Percentiles rank a stretch among this genome's conserved stretches.
Evolutionary conservation across 768 basidiomycete species (phyloP).

Genomic region (Amyloporia xantha): DNA sequence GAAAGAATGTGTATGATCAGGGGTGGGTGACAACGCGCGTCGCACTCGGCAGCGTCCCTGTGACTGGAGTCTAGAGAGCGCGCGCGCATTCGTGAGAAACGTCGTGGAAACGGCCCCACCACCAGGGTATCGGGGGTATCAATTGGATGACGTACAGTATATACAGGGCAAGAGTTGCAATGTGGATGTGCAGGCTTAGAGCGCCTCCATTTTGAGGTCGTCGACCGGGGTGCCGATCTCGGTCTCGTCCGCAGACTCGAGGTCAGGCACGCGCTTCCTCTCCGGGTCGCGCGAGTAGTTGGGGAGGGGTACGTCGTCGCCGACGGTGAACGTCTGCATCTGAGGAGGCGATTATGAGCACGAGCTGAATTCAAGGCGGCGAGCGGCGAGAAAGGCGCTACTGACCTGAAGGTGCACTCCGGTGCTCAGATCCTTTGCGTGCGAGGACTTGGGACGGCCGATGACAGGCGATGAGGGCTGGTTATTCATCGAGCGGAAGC

Average conservation of each 20-base stretch:
- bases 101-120: too few species aligned
- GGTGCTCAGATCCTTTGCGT: slow-evolving; percentile 34
- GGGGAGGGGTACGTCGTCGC: slow-evolving; percentile 17
- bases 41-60: too few species aligned
- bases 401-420: slow-evolving; percentile 54
- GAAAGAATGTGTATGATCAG: too few species aligned
- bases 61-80: too few species aligned
- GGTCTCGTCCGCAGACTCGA: slow-evolving; percentile 44
- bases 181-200: slow-evolving; percentile 6
- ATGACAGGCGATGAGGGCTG: slow-evolving; percentile 27
- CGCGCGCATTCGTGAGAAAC: too few species aligned
- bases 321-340: slow-evolving; percentile 56
- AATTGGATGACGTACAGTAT: neutral
- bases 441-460: slow-evolving; percentile 42
- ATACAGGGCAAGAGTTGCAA: neutral
- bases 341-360: slow-evolving; percentile 17
- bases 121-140: too few species aligned
- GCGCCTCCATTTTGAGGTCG: slow-evolving; percentile 16
- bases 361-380: neutral
- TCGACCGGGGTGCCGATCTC: slow-evolving; percentile 5
- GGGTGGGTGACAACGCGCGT: too few species aligned
- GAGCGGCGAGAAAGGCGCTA: slow-evolving; percentile 3
- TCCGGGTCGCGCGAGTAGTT: slow-evolving; percentile 47
- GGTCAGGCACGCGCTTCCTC: slow-evolving; percentile 52
- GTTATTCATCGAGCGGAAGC: slow-evolving; percentile 23